Evolutionary conservation across 139 green algal genomes (phyloP).

Genomic region (Chlorella sp.): DNA sequence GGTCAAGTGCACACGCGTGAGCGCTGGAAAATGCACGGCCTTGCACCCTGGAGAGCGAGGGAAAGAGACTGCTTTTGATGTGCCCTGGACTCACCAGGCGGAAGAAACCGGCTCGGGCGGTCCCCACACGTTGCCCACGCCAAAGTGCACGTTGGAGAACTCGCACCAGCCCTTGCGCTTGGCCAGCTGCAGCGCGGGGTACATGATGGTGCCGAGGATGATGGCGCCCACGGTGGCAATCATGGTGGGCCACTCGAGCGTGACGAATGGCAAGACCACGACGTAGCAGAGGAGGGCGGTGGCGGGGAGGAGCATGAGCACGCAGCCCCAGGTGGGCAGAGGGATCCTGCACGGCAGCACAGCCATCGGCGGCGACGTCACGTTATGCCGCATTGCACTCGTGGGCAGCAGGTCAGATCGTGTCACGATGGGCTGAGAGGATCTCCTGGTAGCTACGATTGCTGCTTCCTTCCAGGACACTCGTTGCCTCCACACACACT

Average conservation of each 20-base stretch:
- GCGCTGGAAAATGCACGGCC: not conserved
- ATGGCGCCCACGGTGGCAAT: conserved; percentile 36
- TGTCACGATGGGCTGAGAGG: too few species aligned
- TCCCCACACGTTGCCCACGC: conserved; percentile 23
- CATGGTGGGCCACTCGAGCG: conserved; percentile 35
- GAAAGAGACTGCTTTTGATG: not conserved
- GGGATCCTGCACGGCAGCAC: conserved; percentile 75
- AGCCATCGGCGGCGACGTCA: too few species aligned
- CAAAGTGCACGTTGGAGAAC: conserved; percentile 34
- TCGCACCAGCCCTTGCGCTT: conserved; percentile 23
- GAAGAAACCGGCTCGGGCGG: not conserved
- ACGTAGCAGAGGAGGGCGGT: conserved; percentile 57
- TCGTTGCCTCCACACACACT: too few species aligned
- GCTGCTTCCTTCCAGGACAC: too few species aligned
- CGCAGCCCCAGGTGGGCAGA: conserved; percentile 62
- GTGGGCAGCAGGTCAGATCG: too few species aligned
- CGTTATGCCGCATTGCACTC: too few species aligned
- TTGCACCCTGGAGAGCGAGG: not conserved
- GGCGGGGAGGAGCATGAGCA: conserved; percentile 75
- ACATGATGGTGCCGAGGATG: conserved; percentile 50
- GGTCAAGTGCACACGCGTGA: not conserved
- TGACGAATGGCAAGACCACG: conserved; percentile 48
- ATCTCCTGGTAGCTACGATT: too few species aligned
- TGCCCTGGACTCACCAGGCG: conserved; percentile 5
- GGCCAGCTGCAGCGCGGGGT: conserved; percentile 59